A percentile compares a stretch with the other conserved stretches of the same genome.
Evolutionary conservation across 73 alveolate species (phyloP).

Genomic region (Paramecium sexaurelia): DNA sequence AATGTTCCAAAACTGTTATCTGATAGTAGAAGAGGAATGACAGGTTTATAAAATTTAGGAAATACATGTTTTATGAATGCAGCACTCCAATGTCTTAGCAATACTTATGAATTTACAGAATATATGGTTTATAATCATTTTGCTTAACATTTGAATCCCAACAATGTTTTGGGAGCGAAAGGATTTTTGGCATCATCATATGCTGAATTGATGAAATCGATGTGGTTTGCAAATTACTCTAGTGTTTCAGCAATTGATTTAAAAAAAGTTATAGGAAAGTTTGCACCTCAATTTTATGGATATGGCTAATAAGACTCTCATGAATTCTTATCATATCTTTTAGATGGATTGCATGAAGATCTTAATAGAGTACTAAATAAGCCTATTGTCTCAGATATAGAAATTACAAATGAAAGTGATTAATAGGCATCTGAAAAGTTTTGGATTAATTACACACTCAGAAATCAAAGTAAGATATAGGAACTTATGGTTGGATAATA

Average conservation of each 20-base stretch:
- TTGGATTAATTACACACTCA: slow-evolving; percentile 77
- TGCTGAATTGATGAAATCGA: slow-evolving; percentile 81
- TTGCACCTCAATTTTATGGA: slow-evolving; percentile 72
- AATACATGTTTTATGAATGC: slow-evolving; percentile 87
- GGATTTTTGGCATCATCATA: slow-evolving; percentile 80
- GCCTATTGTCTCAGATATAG: slow-evolving; percentile 79
- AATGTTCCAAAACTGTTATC: neutral
- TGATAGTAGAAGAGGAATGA: slow-evolving; percentile 68
- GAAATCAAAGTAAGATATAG: slow-evolving; percentile 80
- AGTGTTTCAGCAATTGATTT: slow-evolving; percentile 79
- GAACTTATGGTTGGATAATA: slow-evolving; percentile 88
- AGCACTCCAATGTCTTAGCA: slow-evolving; percentile 81
- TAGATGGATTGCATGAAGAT: slow-evolving; percentile 90
- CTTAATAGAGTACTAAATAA: slow-evolving; percentile 77
- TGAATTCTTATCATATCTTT: slow-evolving; percentile 78
- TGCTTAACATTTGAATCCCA: slow-evolving; percentile 52
- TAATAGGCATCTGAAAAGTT: slow-evolving; percentile 75
- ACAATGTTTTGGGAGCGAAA: slow-evolving; percentile 65
- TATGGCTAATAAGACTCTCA: slow-evolving; percentile 87
- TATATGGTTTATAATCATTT: slow-evolving; percentile 62
- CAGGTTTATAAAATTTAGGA: slow-evolving; percentile 87
- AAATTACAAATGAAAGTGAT: slow-evolving; percentile 74
- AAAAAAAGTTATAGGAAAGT: slow-evolving; percentile 79
- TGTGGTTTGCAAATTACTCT: slow-evolving; percentile 85
- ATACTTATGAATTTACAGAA: slow-evolving; percentile 78